Conservation (phyloP, 2,329 filamentous ascomycete species). For the Sporothrix pseudoabietina region DNA sequence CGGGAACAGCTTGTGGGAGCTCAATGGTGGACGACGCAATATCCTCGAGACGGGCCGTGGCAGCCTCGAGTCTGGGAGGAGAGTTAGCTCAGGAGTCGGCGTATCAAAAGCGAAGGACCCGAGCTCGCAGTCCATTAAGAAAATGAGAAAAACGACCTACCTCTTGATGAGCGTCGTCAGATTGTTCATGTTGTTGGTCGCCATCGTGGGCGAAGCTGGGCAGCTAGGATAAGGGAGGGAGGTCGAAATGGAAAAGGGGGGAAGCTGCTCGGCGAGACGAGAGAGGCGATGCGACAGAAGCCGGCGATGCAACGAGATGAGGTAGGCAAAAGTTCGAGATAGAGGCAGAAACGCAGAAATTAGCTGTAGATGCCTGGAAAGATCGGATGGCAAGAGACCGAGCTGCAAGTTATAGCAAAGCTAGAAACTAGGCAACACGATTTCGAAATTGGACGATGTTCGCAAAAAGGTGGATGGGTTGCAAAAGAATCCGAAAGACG, state of each 20-base stretch:
- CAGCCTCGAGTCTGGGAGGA: conserved; percentile 80
- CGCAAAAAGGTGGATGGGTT: background rate
- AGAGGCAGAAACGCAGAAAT: conserved; percentile 6
- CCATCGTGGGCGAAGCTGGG: conserved; percentile 56
- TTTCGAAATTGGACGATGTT: background rate
- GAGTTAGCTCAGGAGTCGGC: conserved; percentile 50
- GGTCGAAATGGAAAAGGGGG: conserved; percentile 6
- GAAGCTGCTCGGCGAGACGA: conserved; percentile 5
- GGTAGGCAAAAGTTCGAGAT: background rate
- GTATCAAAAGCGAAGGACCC: background rate
- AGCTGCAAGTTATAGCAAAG: conserved; percentile 1
- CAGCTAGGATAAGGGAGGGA: background rate
- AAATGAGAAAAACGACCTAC: conserved; percentile 55
- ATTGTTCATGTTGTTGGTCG: conserved; percentile 88
- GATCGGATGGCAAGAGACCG: background rate
- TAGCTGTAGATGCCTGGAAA: background rate
- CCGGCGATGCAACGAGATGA: background rate
- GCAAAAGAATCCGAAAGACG: background rate
- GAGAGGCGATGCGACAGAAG: conserved; percentile 1
- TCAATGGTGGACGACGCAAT: conserved; percentile 79
- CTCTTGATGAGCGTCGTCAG: conserved; percentile 97
- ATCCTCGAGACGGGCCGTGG: conserved; percentile 93
- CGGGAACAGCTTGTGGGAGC: conserved; percentile 54
- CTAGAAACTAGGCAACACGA: conserved; percentile 17
- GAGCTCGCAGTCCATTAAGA: background rate